phyloP scores from a whole-genome alignment of 1,284 basidiomycete genomes.

The Cutaneotrichosporon dermatis region DNA sequence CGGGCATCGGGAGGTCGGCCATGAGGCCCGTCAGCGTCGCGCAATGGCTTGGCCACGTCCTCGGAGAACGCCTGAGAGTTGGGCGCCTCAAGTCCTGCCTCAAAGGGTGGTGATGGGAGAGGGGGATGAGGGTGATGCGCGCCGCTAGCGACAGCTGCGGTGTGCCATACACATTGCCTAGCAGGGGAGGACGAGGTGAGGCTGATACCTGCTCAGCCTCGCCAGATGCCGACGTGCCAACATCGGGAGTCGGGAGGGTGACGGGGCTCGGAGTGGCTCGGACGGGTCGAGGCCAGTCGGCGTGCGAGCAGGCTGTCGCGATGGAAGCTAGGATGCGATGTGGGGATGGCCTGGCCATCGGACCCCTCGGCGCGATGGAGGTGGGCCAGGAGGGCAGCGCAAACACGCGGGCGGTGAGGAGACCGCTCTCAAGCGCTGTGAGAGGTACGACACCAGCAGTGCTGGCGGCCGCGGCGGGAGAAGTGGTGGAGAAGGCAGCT shows the following conservation, averaged over 20 bases:
- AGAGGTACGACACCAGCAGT: slow-evolving; percentile 32
- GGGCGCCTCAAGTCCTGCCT: slow-evolving; percentile 39
- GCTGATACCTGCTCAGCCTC: slow-evolving; percentile 19
- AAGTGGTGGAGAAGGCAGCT: slow-evolving; percentile 32
- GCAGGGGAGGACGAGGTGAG: slow-evolving; percentile 37
- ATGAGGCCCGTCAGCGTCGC: slow-evolving; percentile 38
- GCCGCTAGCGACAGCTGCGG: slow-evolving; percentile 21
- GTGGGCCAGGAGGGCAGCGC: slow-evolving; percentile 25
- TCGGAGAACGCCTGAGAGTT: slow-evolving; percentile 30
- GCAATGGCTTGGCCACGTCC: slow-evolving; percentile 29
- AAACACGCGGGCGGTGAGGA: slow-evolving; percentile 26
- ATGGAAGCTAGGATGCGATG: slow-evolving; percentile 21
- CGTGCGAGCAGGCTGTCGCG: slow-evolving; percentile 20
- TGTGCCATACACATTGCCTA: slow-evolving; percentile 25
- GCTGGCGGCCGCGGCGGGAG: slow-evolving; percentile 25
- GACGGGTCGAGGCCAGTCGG: slow-evolving; percentile 22
- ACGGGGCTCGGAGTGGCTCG: slow-evolving; percentile 16
- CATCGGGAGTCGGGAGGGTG: slow-evolving; percentile 19
- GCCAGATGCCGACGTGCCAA: slow-evolving; percentile 24
- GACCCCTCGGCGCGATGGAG: slow-evolving; percentile 10
- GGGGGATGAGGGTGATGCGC: slow-evolving; percentile 29
- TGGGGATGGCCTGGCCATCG: background rate
- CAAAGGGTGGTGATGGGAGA: slow-evolving; percentile 40
- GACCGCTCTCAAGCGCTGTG: slow-evolving; percentile 18
- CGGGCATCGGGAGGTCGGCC: slow-evolving; percentile 32